These are phyloP conservation scores for Penicillium carneum DNA, from an alignment of 2,329 filamentous ascomycete species.

Conservation along the genomic window DNA sequence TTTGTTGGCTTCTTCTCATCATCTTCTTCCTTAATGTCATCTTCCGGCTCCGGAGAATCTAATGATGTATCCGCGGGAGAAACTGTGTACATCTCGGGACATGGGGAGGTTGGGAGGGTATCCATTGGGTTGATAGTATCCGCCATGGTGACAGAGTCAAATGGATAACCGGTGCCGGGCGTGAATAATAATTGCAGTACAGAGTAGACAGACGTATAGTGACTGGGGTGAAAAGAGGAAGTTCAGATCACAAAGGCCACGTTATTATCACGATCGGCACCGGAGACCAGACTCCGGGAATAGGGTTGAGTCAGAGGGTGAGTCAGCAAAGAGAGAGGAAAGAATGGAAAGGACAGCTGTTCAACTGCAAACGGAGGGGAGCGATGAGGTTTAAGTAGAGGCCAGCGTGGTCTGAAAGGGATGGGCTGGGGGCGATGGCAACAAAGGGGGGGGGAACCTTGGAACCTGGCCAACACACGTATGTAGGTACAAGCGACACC, in stretches of 20 bases:
- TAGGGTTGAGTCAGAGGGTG: slow-evolving; percentile 24
- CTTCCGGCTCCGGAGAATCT: slow-evolving; percentile 38
- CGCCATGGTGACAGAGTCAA: slow-evolving; percentile 39
- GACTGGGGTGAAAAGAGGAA: slow-evolving; percentile 13
- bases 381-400: slow-evolving; percentile 48
- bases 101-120: slow-evolving; percentile 43
- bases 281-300: slow-evolving; percentile 37
- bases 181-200: slow-evolving; percentile 12
- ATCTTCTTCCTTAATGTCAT: slow-evolving; percentile 29
- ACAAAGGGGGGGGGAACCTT: neutral
- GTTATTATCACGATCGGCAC: slow-evolving; percentile 48
- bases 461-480: slow-evolving; percentile 3
- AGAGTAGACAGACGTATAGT: slow-evolving; percentile 19
- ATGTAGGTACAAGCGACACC: slow-evolving; percentile 11
- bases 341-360: slow-evolving; percentile 48
- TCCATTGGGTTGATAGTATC: slow-evolving; percentile 44
- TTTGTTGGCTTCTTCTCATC: slow-evolving; percentile 77
- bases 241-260: slow-evolving; percentile 38
- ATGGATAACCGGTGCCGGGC: slow-evolving; percentile 32
- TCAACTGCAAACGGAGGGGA: slow-evolving; percentile 26
- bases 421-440: slow-evolving; percentile 17
- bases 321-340: slow-evolving; percentile 26
- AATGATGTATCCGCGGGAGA: slow-evolving; percentile 53
- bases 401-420: slow-evolving; percentile 49
- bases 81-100: slow-evolving; percentile 49